Evolutionary conservation across 2,329 filamentous ascomycete genomes (phyloP).

Genomic region (Penicillium nordicum): DNA sequence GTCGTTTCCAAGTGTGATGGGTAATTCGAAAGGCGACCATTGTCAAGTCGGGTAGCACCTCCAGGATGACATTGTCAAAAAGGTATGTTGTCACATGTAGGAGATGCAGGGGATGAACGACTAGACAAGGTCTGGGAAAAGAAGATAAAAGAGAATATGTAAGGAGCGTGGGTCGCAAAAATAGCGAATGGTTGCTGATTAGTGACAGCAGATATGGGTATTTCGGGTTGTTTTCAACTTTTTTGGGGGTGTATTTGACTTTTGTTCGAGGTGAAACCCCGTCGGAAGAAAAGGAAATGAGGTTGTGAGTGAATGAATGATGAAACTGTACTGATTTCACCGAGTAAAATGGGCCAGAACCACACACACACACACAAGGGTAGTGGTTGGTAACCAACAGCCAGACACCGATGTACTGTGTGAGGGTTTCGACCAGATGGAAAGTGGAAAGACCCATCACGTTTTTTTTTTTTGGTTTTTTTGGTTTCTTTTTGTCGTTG

Average conservation of each 20-base stretch:
- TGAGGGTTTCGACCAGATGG: slow-evolving; percentile 1
- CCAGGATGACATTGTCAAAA: neutral
- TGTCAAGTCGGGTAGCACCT: neutral
- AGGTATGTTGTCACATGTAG: neutral
- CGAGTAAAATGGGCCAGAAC: slow-evolving; percentile 7
- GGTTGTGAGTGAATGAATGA: slow-evolving; percentile 11
- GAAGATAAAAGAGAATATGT: slow-evolving; percentile 13
- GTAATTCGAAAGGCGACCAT: slow-evolving; percentile 19
- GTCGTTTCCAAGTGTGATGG: slow-evolving; percentile 11
- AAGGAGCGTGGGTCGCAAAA: slow-evolving; percentile 19
- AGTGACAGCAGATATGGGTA: neutral
- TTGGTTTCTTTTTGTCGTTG: slow-evolving; percentile 16
- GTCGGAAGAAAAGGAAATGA: slow-evolving; percentile 12
- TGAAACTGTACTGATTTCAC: neutral
- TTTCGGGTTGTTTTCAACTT: neutral
- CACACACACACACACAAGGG: neutral
- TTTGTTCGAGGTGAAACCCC: neutral
- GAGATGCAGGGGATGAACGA: slow-evolving; percentile 5
- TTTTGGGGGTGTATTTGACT: neutral
- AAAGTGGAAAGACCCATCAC: slow-evolving; percentile 20
- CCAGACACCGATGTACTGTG: neutral
- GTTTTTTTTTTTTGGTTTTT: slow-evolving; percentile 6
- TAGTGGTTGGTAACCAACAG: neutral
- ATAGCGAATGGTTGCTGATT: slow-evolving; percentile 2
- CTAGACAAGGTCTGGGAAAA: slow-evolving; percentile 8